Conservation (phyloP, 2,329 filamentous ascomycete genomes). For the Blumeriella jaapii region DNA sequence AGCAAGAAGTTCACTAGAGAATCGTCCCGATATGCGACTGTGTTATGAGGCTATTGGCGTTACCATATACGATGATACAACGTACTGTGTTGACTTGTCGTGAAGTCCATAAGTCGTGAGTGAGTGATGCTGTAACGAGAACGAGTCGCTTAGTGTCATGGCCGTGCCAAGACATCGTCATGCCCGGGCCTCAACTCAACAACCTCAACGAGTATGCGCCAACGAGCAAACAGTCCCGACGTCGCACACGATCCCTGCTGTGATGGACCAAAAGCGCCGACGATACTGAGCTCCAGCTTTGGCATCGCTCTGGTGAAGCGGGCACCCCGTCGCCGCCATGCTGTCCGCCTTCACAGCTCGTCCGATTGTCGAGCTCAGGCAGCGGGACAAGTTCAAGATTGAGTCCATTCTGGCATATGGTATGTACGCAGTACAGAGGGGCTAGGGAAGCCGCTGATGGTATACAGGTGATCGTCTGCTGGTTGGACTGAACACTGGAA, state of each 20-base stretch:
- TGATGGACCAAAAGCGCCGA: slow-evolving; percentile 10
- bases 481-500: slow-evolving; percentile 83
- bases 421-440: slow-evolving; percentile 29
- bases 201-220: slow-evolving; percentile 14
- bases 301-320: slow-evolving; percentile 13
- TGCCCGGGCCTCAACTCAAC: slow-evolving; percentile 1
- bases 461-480: slow-evolving; percentile 70
- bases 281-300: slow-evolving; percentile 12
- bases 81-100: no score
- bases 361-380: slow-evolving; percentile 92
- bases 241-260: slow-evolving; percentile 1
- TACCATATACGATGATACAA: no score
- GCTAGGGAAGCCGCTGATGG: slow-evolving; percentile 11
- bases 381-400: slow-evolving; percentile 92
- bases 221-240: slow-evolving; percentile 8
- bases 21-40: no score
- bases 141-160: neutral
- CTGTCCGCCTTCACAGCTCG: slow-evolving; percentile 95
- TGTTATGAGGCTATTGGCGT: no score
- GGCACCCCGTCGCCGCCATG: slow-evolving; percentile 48
- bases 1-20: no score
- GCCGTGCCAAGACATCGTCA: slow-evolving; percentile 22
- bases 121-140: no score
- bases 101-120: no score
- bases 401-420: slow-evolving; percentile 90